Evolutionary conservation across 352 stramenopile genomes (phyloP), one percentile per base, ranked within the genome.

Genomic region (Thalassiosira mediterranea): DNA sequence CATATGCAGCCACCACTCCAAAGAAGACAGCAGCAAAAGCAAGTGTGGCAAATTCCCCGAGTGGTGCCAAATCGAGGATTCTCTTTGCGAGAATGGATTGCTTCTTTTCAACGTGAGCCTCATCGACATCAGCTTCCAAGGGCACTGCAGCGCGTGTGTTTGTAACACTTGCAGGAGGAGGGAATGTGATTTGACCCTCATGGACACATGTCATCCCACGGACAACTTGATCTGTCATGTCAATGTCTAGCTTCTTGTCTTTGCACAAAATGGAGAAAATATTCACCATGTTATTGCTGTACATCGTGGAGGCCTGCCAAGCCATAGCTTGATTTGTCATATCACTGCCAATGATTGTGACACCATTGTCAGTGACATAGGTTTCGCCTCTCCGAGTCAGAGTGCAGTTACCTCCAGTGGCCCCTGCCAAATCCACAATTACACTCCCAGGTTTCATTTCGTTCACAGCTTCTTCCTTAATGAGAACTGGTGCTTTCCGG

Each of bases 401-500:
- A 47, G 88, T 91, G 40, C 91, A 90, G 78, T 96, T 97, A 51
- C 93, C 93, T 37, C 93, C 93, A 11, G 88, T 91, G 44, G 91
- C 79, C 23, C 91, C 93, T 8, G 93, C 93, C 5, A 97, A 73
- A 76, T 97, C 93, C 8, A 95, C 90, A 57, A 91, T 95, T 1
- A 97, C 91, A 54, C 75, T 91, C 26, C 93, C 93, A 7, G 76
- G 49, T 47, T 90, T 79, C 84, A 96, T 94, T 11, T 79, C 77
- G 48, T 94, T 81, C 5, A 96, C 91, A 57, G 93, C 93, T 52
- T 95, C 90, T 66, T 94, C 81, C 54, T 82, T 95, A 69, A 97
- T 93, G 21, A 97, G 81, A 19, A 90, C 73, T 7, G 93, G 93
- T 21, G 93, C 93, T 25, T 69, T 62, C 19, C 79, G 86, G 31